Conservation (phyloP, 768 basidiomycete species). For the Boletus speciosus region DNA sequence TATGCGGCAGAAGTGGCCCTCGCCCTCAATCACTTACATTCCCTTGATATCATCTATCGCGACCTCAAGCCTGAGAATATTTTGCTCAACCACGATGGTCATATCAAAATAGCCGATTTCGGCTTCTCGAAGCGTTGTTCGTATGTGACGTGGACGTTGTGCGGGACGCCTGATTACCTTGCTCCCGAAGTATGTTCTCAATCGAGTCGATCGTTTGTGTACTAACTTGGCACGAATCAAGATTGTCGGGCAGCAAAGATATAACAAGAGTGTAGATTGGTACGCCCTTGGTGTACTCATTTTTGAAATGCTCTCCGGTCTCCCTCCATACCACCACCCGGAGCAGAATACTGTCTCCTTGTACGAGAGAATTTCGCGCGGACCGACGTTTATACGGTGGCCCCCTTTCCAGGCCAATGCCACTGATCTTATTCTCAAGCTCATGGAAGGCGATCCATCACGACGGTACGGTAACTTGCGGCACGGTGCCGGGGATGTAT, state of each 20-base stretch:
- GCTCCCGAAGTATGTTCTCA: conserved; percentile 76
- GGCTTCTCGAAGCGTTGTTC: conserved; percentile 91
- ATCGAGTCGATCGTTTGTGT: conserved; percentile 14
- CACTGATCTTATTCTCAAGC: conserved; percentile 83
- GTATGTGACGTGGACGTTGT: conserved; percentile 91
- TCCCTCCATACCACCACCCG: conserved; percentile 89
- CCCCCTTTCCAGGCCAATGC: conserved; percentile 75
- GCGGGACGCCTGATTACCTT: conserved; percentile 94
- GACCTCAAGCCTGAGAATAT: conserved; percentile 99
- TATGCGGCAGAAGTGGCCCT: conserved; percentile 94
- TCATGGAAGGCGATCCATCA: conserved; percentile 86
- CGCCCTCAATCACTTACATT: conserved; percentile 87
- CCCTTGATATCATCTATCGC: conserved; percentile 88
- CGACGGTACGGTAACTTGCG: conserved; percentile 87
- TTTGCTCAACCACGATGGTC: conserved; percentile 87
- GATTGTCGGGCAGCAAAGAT: conserved; percentile 79
- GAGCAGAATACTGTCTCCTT: conserved; percentile 82
- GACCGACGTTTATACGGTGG: conserved; percentile 73
- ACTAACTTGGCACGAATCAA: conserved; percentile 23
- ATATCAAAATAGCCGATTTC: conserved; percentile 96
- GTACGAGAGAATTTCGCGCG: conserved; percentile 87
- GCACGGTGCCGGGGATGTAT: conserved; percentile 88
- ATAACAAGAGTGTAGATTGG: conserved; percentile 98
- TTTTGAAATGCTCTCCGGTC: conserved; percentile 96
- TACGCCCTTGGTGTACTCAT: conserved; percentile 96